phyloP scores from a whole-genome alignment of 1,139 yeast species.

The Waltiozyma sp. region DNA sequence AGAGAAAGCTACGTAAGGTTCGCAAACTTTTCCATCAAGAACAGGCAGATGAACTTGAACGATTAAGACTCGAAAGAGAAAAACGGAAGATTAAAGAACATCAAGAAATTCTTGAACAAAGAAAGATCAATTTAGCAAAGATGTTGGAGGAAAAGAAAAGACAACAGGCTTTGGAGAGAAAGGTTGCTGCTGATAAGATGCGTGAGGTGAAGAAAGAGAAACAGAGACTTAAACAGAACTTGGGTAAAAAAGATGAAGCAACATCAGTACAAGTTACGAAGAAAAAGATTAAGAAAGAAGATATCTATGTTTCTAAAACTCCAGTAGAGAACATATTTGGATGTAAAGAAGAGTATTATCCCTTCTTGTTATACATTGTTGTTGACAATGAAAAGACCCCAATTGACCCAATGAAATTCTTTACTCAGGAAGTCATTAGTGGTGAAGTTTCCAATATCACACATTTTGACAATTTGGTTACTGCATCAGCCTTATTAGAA shows the following conservation, averaged over 20 bases:
- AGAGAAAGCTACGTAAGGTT: neutral
- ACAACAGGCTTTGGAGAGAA: too few species aligned
- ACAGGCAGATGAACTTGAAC: neutral
- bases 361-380: neutral
- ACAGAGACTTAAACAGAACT: neutral
- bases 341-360: neutral
- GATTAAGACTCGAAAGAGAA: neutral
- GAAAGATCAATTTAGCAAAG: neutral
- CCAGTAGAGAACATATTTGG: neutral
- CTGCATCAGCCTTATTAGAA: neutral
- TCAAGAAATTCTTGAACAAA: neutral
- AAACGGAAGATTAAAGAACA: neutral
- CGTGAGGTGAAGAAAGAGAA: neutral
- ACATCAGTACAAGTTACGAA: neutral
- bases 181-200: too few species aligned
- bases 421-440: neutral
- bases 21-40: neutral
- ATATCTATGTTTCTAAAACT: neutral
- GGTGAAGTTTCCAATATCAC: neutral
- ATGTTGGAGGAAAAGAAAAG: neutral
- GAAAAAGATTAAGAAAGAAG: neutral
- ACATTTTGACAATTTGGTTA: neutral
- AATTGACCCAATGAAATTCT: neutral
- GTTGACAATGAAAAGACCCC: neutral
- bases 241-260: neutral